Evolutionary conservation across 345 rosid genomes (phyloP).

Genomic region (Turritis glabra): DNA sequence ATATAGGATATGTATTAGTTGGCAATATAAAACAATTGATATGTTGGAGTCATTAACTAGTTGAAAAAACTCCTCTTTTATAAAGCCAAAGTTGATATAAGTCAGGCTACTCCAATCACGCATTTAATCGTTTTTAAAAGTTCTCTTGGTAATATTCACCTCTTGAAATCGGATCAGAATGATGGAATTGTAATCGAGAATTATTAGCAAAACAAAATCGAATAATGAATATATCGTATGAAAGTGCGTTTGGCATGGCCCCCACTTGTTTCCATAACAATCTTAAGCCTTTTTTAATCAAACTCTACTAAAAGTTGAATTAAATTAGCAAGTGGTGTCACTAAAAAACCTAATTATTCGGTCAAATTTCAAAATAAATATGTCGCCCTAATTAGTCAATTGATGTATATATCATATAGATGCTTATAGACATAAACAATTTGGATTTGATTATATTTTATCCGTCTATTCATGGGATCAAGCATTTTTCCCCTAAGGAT

Average conservation of each 20-base stretch:
- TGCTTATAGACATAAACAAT: constrained; percentile 28
- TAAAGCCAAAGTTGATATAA: constrained; percentile 11
- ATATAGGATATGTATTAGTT: constrained; percentile 20
- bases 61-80: constrained; percentile 11
- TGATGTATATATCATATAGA: constrained; percentile 8
- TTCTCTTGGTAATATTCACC: constrained; percentile 25
- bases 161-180: constrained; percentile 22
- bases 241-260: constrained; percentile 29
- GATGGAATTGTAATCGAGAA: constrained; percentile 15
- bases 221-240: constrained; percentile 28
- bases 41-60: constrained; percentile 23
- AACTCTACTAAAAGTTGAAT: constrained; percentile 16
- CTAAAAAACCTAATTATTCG: constrained; percentile 22
- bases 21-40: constrained; percentile 25
- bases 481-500: background rate
- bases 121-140: constrained; percentile 10
- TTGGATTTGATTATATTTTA: constrained; percentile 16
- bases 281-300: constrained; percentile 12
- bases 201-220: constrained; percentile 30
- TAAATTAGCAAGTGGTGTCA: constrained; percentile 33
- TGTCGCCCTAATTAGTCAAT: constrained; percentile 17
- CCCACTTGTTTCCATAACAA: constrained; percentile 29
- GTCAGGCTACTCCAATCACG: constrained; percentile 26
- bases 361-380: constrained; percentile 21
- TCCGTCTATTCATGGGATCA: constrained; percentile 27